Conservation (phyloP, 225 moss, liverwort and hornwort genomes). For the Marchantia polymorpha region DNA sequence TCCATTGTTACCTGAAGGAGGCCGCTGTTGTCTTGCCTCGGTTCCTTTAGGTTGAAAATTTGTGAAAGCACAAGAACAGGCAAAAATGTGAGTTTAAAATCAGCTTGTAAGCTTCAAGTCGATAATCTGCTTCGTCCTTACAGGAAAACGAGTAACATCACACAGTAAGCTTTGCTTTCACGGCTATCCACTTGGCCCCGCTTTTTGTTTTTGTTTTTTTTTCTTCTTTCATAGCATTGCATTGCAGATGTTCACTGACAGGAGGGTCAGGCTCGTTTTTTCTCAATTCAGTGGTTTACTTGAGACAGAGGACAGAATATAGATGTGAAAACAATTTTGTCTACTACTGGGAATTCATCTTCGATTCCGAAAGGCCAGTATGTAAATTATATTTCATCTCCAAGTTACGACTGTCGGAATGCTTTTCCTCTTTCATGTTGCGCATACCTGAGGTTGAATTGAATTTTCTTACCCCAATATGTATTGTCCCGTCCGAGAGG, state of each 20-base stretch:
- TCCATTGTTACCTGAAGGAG: conserved; percentile 47
- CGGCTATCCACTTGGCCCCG: too few species aligned
- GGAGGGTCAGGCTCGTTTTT: background rate
- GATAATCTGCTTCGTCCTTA: background rate
- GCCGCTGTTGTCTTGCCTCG: conserved; percentile 81
- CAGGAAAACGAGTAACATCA: background rate
- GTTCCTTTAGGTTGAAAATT: conserved; percentile 52
- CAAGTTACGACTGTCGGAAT: too few species aligned
- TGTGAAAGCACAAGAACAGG: background rate
- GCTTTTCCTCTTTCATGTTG: too few species aligned
- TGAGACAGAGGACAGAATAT: background rate
- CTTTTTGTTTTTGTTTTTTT: too few species aligned
- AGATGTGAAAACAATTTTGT: background rate
- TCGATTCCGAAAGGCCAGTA: too few species aligned
- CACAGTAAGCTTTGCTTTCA: background rate
- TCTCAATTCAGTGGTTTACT: background rate
- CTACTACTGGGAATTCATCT: too few species aligned
- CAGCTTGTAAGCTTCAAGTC: background rate
- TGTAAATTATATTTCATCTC: too few species aligned
- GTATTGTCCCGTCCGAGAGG: conserved; percentile 75
- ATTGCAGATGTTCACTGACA: background rate
- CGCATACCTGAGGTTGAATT: too few species aligned
- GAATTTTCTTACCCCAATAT: conserved; percentile 59
- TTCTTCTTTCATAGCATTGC: background rate
- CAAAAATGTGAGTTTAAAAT: background rate